A percentile compares a stretch with the other conserved stretches of the same genome.
These are phyloP conservation scores for Debaryomyces psychrophilus DNA, from an alignment of 1,139 yeast species.

Conservation along the genomic window DNA sequence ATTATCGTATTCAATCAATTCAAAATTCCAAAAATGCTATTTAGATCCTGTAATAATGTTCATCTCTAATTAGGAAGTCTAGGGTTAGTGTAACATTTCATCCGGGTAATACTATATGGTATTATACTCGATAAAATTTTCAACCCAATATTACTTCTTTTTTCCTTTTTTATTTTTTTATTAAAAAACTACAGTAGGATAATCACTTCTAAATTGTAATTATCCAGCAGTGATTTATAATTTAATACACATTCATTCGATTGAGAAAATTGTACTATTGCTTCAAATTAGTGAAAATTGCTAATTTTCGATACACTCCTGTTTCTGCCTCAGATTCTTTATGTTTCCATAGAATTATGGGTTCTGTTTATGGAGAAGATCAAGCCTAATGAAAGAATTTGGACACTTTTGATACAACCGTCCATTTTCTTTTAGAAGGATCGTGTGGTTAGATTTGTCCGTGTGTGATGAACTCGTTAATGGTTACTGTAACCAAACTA, in stretches of 20 bases:
- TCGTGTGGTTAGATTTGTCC: conserved; percentile 40
- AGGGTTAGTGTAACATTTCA: background rate
- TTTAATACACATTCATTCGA: background rate
- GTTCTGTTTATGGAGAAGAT: conserved; percentile 73
- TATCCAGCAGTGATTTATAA: background rate
- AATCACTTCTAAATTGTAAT: background rate
- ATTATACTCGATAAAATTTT: background rate
- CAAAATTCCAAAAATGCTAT: background rate
- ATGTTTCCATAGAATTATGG: conserved; percentile 53
- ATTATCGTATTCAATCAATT: background rate
- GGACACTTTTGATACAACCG: conserved; percentile 46
- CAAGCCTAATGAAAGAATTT: conserved; percentile 48
- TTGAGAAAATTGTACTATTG: background rate
- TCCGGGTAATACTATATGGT: background rate
- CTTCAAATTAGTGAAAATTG: background rate
- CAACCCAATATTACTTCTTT: background rate
- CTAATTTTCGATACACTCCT: conserved; percentile 46
- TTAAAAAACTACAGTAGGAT: background rate
- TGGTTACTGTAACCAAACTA: conserved; percentile 8
- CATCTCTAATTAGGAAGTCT: background rate
- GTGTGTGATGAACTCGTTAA: conserved; percentile 22
- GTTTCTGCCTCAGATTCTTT: conserved; percentile 72
- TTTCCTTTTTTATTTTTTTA: background rate
- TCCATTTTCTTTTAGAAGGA: conserved; percentile 35
- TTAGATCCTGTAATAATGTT: background rate